Evolutionary conservation across 345 rosid species (phyloP).

Genomic region (Kernera saxatilis): DNA sequence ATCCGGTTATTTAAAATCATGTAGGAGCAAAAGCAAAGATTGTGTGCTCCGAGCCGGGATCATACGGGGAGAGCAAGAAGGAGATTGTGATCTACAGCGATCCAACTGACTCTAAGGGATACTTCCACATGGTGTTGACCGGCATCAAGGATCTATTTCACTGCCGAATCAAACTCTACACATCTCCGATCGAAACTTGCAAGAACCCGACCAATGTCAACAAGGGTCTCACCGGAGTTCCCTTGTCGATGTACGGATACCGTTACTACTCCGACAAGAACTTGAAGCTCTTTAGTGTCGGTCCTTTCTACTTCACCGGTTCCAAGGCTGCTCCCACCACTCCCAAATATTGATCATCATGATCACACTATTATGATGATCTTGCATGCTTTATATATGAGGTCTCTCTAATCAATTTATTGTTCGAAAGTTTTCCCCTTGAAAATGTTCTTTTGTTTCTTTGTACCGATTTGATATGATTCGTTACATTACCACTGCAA

Average conservation of each 20-base stretch:
- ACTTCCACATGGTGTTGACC: constrained; percentile 38
- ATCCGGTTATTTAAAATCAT: neutral
- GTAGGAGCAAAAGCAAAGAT: constrained; percentile 48
- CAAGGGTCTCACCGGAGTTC: constrained; percentile 47
- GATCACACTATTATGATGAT: neutral
- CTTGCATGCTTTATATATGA: neutral
- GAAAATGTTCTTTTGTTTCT: neutral
- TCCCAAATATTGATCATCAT: constrained; percentile 23
- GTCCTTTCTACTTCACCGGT: constrained; percentile 36
- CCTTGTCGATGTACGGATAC: constrained; percentile 33
- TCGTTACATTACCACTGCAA: constrained; percentile 1
- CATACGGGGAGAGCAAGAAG: constrained; percentile 34
- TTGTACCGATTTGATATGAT: constrained; percentile 5
- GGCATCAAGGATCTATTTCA: constrained; percentile 22
- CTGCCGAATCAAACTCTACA: constrained; percentile 49
- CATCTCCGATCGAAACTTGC: constrained; percentile 42
- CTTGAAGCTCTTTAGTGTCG: constrained; percentile 36
- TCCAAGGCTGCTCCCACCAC: constrained; percentile 19
- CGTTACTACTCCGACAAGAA: constrained; percentile 35
- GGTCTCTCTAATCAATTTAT: neutral
- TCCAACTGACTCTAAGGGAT: constrained; percentile 44
- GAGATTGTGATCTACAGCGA: constrained; percentile 35
- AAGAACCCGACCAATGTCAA: constrained; percentile 44
- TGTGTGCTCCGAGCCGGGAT: constrained; percentile 37
- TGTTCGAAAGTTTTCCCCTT: neutral